Percentiles rank a stretch among this genome's conserved stretches.
phyloP scores from a whole-genome alignment of 768 basidiomycete genomes.

The Tricholoma bakamatsutake region DNA sequence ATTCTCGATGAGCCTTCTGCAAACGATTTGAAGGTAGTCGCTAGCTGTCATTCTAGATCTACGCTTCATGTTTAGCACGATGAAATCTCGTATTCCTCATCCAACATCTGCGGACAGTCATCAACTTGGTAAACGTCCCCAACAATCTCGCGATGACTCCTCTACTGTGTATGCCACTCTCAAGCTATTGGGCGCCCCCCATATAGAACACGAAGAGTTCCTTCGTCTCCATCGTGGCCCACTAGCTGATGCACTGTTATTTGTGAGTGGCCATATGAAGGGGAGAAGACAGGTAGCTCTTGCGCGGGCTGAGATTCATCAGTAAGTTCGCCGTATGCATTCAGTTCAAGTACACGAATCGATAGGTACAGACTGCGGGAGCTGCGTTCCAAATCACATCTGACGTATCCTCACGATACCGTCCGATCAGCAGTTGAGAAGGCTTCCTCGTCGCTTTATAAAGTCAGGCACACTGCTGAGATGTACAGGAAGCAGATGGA shows the following conservation, averaged over 20 bases:
- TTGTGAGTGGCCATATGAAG: slow-evolving; percentile 14
- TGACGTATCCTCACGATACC: slow-evolving; percentile 3
- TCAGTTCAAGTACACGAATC: background rate
- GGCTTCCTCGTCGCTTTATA: background rate
- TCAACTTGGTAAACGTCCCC: background rate
- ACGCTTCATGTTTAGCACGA: background rate
- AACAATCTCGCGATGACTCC: background rate
- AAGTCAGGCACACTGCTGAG: background rate
- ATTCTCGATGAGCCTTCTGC: no score
- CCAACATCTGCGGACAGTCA: background rate
- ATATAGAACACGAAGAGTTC: slow-evolving; percentile 11
- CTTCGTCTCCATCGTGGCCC: slow-evolving; percentile 12
- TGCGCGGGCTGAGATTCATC: slow-evolving; percentile 8
- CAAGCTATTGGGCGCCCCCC: slow-evolving; percentile 12
- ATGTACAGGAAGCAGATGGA: slow-evolving; percentile 6
- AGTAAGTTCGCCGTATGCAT: slow-evolving; percentile 4
- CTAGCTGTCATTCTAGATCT: no score
- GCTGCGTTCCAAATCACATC: slow-evolving; percentile 2
- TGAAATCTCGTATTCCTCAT: slow-evolving; percentile 12
- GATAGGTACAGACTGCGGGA: slow-evolving; percentile 3
- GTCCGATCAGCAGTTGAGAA: slow-evolving; percentile 2
- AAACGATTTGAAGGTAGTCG: no score
- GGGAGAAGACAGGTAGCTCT: slow-evolving; percentile 11
- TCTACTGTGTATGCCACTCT: slow-evolving; percentile 5
- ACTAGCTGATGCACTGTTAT: slow-evolving; percentile 11